A percentile compares a stretch with the other conserved stretches of the same genome.
Evolutionary conservation across 176 grass and related monocot species (phyloP).

Genomic region (Zizania latifolia): DNA sequence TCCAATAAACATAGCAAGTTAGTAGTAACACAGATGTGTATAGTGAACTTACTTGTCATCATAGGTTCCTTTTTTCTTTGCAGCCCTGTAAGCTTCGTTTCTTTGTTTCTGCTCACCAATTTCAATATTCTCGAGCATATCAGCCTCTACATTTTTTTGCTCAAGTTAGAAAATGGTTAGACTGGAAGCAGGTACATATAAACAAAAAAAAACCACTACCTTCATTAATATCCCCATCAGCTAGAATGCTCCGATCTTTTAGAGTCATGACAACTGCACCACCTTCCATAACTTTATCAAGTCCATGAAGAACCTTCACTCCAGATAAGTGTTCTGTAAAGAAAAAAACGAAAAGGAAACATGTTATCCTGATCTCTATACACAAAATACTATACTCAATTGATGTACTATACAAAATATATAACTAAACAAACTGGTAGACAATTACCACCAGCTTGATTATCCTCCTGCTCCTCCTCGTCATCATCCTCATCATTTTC

Average conservation of each 20-base stretch:
- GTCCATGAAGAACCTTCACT: conserved; percentile 89
- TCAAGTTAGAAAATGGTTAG: conserved; percentile 8
- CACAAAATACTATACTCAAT: neutral
- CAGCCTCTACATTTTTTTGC: conserved; percentile 47
- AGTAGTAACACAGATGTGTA: neutral
- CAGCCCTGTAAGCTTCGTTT: conserved; percentile 60
- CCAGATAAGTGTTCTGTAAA: conserved; percentile 86
- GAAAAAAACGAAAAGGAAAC: neutral
- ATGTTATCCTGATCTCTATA: conserved; percentile 12
- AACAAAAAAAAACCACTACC: conserved; percentile 32
- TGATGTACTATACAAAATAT: neutral
- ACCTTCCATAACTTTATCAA: conserved; percentile 95
- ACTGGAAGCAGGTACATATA: neutral
- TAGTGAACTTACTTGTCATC: conserved; percentile 82
- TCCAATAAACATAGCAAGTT: neutral
- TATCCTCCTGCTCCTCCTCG: conserved; percentile 33
- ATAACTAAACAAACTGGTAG: neutral
- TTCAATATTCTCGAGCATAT: conserved; percentile 93
- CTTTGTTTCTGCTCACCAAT: conserved; percentile 79
- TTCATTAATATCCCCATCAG: conserved; percentile 83
- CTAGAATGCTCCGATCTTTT: conserved; percentile 90
- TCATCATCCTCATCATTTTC: conserved; percentile 47
- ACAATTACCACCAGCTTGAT: conserved; percentile 38
- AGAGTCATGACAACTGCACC: conserved; percentile 88
- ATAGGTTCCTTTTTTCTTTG: conserved; percentile 80